Conservation (phyloP, 1,139 yeast species). For the Yamadazyma triangularis region DNA sequence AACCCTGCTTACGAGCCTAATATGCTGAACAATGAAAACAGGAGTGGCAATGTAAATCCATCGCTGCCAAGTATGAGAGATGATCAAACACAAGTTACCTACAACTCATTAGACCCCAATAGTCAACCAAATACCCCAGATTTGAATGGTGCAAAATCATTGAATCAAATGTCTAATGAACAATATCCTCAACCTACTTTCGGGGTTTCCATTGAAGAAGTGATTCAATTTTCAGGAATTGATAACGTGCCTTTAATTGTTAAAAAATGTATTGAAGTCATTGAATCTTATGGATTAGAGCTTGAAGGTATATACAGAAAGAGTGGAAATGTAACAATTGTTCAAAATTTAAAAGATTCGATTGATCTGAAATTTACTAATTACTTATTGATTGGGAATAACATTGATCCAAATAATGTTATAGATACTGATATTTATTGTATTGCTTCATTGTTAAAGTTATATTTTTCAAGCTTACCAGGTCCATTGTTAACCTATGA, state of each 20-base stretch:
- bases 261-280: conserved; percentile 79
- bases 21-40: neutral
- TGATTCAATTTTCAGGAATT: conserved; percentile 73
- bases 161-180: conserved; percentile 23
- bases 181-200: conserved; percentile 53
- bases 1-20: neutral
- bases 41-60: neutral
- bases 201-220: conserved; percentile 73
- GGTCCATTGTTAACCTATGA: conserved; percentile 63
- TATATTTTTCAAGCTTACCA: conserved; percentile 64
- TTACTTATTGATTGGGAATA: conserved; percentile 40
- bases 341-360: conserved; percentile 65
- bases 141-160: conserved; percentile 41
- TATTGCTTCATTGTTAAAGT: conserved; percentile 66
- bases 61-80: conserved; percentile 4
- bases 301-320: conserved; percentile 88
- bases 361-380: conserved; percentile 79
- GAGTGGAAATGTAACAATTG: conserved; percentile 72
- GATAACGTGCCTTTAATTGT: conserved; percentile 92
- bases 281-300: conserved; percentile 78
- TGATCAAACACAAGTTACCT: conserved; percentile 11
- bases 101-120: conserved; percentile 39
- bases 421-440: conserved; percentile 69
- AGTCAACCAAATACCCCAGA: conserved; percentile 20
- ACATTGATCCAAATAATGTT: conserved; percentile 41